Base-by-base conservation (phyloP, 2,329 filamentous ascomycete species). In the Trichoderma sp. region DNA sequence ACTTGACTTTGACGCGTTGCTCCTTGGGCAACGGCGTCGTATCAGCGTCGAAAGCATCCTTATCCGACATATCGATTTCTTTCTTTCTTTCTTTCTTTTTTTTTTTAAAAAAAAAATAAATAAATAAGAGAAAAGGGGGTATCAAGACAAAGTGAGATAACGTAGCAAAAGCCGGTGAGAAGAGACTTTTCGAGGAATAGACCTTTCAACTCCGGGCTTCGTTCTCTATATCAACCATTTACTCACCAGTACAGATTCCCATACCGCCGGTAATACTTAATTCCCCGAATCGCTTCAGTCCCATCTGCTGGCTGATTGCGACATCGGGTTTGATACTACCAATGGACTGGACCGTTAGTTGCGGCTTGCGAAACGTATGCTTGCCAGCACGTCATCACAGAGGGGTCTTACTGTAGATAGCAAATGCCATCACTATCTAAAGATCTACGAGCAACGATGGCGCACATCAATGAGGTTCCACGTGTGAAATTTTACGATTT, bases 1-100 rank as follows among this genome's bases (percentile, higher is more conserved):
- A 91, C 83, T 84, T 87, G 22, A 86, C 86, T 69, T 74, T 73
- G 58, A 74, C 70, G 42, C 75, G 75, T 60, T 78, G 72, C 12
- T 74, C 73, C 70, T 78, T 78, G 39, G 77, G 67, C 39, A 68
- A 42, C n/a, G 29, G 29, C 13, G 27, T 22, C n/a, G 17, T 48
- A 45, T 67, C 52, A 15, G 67, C 42, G 42, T 48, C n/a, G 5
- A 45, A 45, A 3, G 39, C 39, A 6, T 48, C 64, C 8, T 67
- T 67, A 13, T 61, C 48, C 34, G 53, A 48, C 67, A 68, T 68
- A n/a, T 10, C 29, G 32, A 59, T 22, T n/a, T 29, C 5, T 25
- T 19, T 25, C 6, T 50, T 10, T 22, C 19, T 22, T 19, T 29
- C 9, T 17, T 22, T n/a, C 22, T 29, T 50, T 27, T 25, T 3